Base-by-base conservation (phyloP, 192 early-diverging fungal species). In the Dispira simplex region DNA sequence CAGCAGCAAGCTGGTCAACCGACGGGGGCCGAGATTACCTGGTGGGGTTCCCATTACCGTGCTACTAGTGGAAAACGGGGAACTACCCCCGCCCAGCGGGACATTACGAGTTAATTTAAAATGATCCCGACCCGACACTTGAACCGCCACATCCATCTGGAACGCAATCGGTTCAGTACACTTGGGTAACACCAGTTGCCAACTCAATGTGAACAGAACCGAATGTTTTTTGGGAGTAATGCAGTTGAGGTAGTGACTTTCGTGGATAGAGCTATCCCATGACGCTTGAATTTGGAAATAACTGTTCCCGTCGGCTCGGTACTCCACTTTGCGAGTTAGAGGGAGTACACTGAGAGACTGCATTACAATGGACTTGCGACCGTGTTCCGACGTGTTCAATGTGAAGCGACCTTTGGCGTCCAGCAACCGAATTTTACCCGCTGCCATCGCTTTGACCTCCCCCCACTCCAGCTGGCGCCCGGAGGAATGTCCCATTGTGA, bases 231-330 rank as follows among this genome's bases (percentile, higher is more conserved):
- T 68, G 27, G 66, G 60, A 0, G 88, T 90, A 11, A 84, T 74
- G 45, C 75, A 57, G 62, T 90, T 85, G 16, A 90, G 69, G 48
- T 85, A 73, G 0, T 77, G 64, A 0, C 81, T 83, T 9, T 81
- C 87, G 52, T 87, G 82, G 0, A 89, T 76, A 0, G 87, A 86
- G 12, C 84, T 85, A 56, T 90, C 88, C 88, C 88, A 90, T 9
- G 86, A 71, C 23, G 79, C 81, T 8, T 77, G 71, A 9, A 77
- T 73, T 20, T 68, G 49, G 2, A 86, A 55, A 12, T 80, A 79
- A 60, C 83, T 80, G 1, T 85, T 83, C 14, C 87, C 87, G 59
- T 87, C 81, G 3, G 63, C 68, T 0, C 81, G 73, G 32, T 78
- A 76, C 12, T 78, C 66, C 9, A 75, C 72, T 23, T 68, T 69